phyloP scores from a whole-genome alignment of 352 stramenopile genomes.

The Phytophthora citrophthora region DNA sequence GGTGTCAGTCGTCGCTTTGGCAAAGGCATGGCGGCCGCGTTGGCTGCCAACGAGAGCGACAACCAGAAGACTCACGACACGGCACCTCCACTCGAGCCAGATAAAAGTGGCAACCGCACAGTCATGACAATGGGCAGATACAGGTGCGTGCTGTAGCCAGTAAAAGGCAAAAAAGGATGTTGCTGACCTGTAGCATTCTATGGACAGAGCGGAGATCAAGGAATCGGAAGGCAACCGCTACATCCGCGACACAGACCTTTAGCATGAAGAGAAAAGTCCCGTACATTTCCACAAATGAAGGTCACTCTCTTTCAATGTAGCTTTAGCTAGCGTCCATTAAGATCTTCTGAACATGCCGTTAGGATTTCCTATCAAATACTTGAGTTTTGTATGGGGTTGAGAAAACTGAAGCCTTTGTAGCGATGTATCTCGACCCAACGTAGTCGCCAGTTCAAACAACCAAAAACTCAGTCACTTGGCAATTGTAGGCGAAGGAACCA shows the following conservation, averaged over 20 bases:
- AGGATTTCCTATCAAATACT: constrained; percentile 6
- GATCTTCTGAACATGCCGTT: constrained; percentile 1
- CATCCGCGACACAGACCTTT: constrained; percentile 88
- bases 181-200: too few relatives aligned
- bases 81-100: constrained; percentile 40
- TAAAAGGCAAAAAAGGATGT: too few relatives aligned
- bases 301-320: background rate
- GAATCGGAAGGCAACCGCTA: constrained; percentile 90
- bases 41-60: constrained; percentile 35
- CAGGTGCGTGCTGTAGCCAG: constrained; percentile 43
- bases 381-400: constrained; percentile 23
- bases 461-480: constrained; percentile 8
- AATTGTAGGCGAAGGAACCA: constrained; percentile 1
- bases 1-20: constrained; percentile 79
- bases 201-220: constrained; percentile 83
- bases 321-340: background rate
- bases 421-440: background rate
- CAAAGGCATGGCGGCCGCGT: constrained; percentile 30
- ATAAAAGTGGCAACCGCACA: constrained; percentile 66
- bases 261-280: background rate
- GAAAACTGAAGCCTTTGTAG: background rate
- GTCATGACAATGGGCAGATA: constrained; percentile 87
- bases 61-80: constrained; percentile 43
- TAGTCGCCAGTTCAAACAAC: constrained; percentile 22
- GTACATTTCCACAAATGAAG: constrained; percentile 1